A percentile compares a stretch with the other conserved stretches of the same genome.
These are phyloP conservation scores for Bombardia bombarda DNA, from an alignment of 495 filamentous ascomycete genomes.

Conservation along the genomic window DNA sequence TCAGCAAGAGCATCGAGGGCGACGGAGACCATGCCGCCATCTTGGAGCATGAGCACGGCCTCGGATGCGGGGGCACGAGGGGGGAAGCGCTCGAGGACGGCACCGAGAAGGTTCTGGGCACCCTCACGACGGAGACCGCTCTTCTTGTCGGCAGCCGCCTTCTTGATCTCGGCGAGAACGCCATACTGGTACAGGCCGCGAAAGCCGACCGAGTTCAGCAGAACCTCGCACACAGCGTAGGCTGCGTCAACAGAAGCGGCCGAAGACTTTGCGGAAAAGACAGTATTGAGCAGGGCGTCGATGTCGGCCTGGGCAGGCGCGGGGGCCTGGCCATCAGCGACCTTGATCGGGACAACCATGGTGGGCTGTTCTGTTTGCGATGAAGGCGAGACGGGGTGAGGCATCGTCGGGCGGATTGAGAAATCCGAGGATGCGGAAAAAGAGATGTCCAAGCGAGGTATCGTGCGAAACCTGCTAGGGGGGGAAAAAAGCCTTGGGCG, in stretches of 20 bases:
- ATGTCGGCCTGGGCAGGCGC: slow-evolving; percentile 68
- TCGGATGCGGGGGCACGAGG: slow-evolving; percentile 70
- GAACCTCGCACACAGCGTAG: slow-evolving; percentile 71
- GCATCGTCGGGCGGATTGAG: slow-evolving; percentile 9
- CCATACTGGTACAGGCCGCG: slow-evolving; percentile 68
- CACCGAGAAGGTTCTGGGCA: slow-evolving; percentile 90
- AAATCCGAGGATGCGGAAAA: background rate
- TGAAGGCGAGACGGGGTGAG: slow-evolving; percentile 15
- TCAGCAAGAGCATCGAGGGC: slow-evolving; percentile 85
- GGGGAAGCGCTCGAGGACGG: slow-evolving; percentile 84
- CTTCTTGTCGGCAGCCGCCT: slow-evolving; percentile 92
- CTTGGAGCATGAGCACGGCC: slow-evolving; percentile 68
- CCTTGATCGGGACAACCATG: slow-evolving; percentile 27
- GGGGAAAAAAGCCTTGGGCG: too few species aligned
- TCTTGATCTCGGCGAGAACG: slow-evolving; percentile 63
- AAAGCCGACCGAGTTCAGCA: slow-evolving; percentile 71
- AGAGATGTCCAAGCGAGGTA: too few species aligned
- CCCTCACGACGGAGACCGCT: slow-evolving; percentile 78
- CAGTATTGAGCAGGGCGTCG: slow-evolving; percentile 57
- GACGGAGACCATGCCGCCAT: slow-evolving; percentile 61
- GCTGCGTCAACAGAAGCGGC: slow-evolving; percentile 79
- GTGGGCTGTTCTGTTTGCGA: slow-evolving; percentile 4
- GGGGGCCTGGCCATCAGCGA: slow-evolving; percentile 29
- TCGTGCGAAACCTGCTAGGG: too few species aligned
- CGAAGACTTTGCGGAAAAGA: slow-evolving; percentile 76